Evolutionary conservation across 208 protist species (phyloP), one percentile per base, ranked within the genome.

Genomic region (Leishmania amazonensis): DNA sequence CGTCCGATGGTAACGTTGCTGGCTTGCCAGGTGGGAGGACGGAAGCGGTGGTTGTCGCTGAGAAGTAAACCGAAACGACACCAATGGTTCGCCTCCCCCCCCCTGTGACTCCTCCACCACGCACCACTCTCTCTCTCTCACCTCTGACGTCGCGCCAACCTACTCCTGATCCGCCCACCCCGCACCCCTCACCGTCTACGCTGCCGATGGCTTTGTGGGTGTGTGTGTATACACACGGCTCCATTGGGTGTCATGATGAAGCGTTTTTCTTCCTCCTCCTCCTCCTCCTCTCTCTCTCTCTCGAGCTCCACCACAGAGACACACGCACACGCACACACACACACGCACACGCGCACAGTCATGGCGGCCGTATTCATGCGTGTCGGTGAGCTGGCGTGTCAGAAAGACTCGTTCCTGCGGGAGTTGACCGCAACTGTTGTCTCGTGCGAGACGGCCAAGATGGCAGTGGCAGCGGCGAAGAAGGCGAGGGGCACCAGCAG

Each of bases 321-420:
- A 62, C n/a, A 17, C 47, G 35, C 75, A 6, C 57, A 40, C 65
- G 31, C 31, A 35, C 24, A 24, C 74, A 51, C 35, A 58, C n/a
- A 49, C 62, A 38, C 49, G 17, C 28, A 58, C n/a, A 17, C 47
- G 35, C 75, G 5, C 57, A 40, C 65, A 47, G 31, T 17, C 38
- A 87, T 84, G 81, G 58, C 76, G 53, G 42, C 81, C 24, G 58
- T 78, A 28, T 35, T 83, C 86, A 82, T 82, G 49, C 89, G 85
- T 35, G 92, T 96, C 9, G 94, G 92, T 51, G 93, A 92, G 54
- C 85, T 97, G 11, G 89, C 94, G 19, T 98, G 93, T 67, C 91
- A 97, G 82, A 78, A 81, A 0, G 84, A 95, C 58, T 85, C 93
- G 31, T 97, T 92, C 77, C 83, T 96, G 62, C 87, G 88, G 42